Evolutionary conservation across 2,329 filamentous ascomycete species (phyloP).

Genomic region (Colletotrichum orchidophilum): DNA sequence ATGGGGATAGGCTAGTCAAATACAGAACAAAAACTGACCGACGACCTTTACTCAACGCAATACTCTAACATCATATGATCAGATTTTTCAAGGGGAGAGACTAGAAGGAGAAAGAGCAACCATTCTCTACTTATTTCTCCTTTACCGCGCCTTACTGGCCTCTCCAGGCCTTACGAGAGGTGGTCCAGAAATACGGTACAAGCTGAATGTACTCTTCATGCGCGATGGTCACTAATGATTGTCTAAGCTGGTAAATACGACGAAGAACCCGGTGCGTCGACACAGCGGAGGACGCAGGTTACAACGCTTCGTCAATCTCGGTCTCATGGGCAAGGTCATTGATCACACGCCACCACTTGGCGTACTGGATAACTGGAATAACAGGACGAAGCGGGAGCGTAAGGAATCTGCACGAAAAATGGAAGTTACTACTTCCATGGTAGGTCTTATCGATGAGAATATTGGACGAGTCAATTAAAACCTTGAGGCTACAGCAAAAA

Average conservation of each 20-base stretch:
- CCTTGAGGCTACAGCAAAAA: constrained; percentile 57
- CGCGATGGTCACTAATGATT: neutral
- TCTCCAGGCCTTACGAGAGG: constrained; percentile 53
- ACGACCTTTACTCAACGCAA: constrained; percentile 56
- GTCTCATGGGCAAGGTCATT: constrained; percentile 46
- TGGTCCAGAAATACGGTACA: constrained; percentile 27
- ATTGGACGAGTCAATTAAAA: constrained; percentile 62
- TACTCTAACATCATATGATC: constrained; percentile 53
- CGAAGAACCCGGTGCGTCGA: constrained; percentile 56
- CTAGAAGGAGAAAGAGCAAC: constrained; percentile 43
- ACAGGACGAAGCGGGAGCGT: constrained; percentile 25
- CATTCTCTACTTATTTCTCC: constrained; percentile 61
- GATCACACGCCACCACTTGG: constrained; percentile 32
- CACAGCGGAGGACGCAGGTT: constrained; percentile 53
- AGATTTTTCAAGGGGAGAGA: constrained; percentile 51
- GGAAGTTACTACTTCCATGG: constrained; percentile 66
- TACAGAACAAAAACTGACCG: constrained; percentile 46
- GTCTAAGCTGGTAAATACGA: neutral
- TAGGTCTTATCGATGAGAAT: constrained; percentile 63
- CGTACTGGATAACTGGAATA: constrained; percentile 2
- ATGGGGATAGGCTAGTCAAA: constrained; percentile 52
- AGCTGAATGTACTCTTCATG: neutral
- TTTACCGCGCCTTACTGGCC: constrained; percentile 65
- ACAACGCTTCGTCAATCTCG: constrained; percentile 51
- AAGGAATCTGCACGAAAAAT: constrained; percentile 42